Evolutionary conservation across 78 protist species (phyloP), one percentile per base, ranked within the genome.

Genomic region (Polysphondylium violaceum): DNA sequence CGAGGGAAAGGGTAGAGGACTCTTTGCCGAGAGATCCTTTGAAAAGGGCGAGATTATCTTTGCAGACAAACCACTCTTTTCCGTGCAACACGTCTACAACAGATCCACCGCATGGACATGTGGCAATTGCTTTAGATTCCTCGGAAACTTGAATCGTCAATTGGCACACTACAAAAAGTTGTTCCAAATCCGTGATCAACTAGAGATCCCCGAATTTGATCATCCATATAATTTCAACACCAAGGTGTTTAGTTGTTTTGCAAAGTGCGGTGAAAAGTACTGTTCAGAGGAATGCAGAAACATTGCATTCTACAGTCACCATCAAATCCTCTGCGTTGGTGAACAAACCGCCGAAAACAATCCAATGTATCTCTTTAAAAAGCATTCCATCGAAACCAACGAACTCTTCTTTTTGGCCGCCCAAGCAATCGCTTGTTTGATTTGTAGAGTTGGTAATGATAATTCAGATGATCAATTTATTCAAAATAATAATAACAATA

Each of bases 101-200:
- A 63, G 93, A 63, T 38, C 93, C 16, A 76, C 79, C 2, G 93
- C 93, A 65, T 87, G 93, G 93, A 87, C 93, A 25, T 87, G 93
- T 60, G 93, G 86, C 17, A 51, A 74, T 74, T 87, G 93, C 36
- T 76, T 74, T 47, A 65, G 47, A 31, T 87, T 87, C 56, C 43
- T 87, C 16, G 93, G 93, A 14, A 63, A 85, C 29, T 60, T 87
- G 33, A 69, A 87, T 38, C 29, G 53, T 17, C 93, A 87, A 47
- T 0, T 87, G 27, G 16, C 31, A 41, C 85, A 71, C 63, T 76
- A 87, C 23, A 63, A 51, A 31, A 58, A 61, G 19, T 38, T 74
- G 21, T 71, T 79, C 38, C 47, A 40, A 12, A 23, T 79, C 38
- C 60, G 35, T 35, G 85, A 74, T 14, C 31, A 74, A 38, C 53